Evolutionary conservation across 176 grass and related monocot species (phyloP), one percentile per base, ranked within the genome.

Genomic region (Cenchrus purpureus): DNA sequence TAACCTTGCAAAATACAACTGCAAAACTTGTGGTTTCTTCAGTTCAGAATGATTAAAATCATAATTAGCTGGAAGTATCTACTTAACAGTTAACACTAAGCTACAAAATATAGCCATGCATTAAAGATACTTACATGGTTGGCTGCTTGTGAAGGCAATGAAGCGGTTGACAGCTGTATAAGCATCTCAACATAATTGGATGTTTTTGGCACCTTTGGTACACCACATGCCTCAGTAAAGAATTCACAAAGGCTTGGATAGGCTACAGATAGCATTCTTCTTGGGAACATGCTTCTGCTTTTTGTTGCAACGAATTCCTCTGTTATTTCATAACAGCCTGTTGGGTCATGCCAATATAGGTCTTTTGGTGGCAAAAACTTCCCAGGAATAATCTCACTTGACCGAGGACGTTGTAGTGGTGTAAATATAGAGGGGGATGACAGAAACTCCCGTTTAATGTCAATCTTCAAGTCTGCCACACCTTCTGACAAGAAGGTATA

Each of bases 201-300:
- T 84, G 89, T 86, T 55, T 69, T 64, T 78, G 96, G 96, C 71
- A 81, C 77, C 60, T 95, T 91, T 76, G 76, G 78, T 51, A 98
- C 88, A 86, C 90, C 91, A 46, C 89, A 98, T 20, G 63, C 74
- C 65, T 82, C 79, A 32, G 91, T 92, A 89, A 98, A 98, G 50
- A 98, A 98, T 40, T 95, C 89, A 78, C 78, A 87, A 71, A 98
- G 93, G 61, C 70, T 89, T 77, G 96, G 91, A 91, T 95, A 98
- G 52, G 87, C 66, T 73, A 52, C 40, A 60, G 91, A 89, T 59
- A 98, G 68, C 77, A 83, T 88, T 87, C 74, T 88, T 86, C 92
- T 94, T 14, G 86, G 88, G 78, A 88, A 73, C 22, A 28, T 64
- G 28, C 68, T 87, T n/a, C 12, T 85, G 8, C 84, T 87, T 46